These are phyloP conservation scores for Goffeauzyma gilvescens DNA, from an alignment of 768 basidiomycete species.

Conservation along the genomic window DNA sequence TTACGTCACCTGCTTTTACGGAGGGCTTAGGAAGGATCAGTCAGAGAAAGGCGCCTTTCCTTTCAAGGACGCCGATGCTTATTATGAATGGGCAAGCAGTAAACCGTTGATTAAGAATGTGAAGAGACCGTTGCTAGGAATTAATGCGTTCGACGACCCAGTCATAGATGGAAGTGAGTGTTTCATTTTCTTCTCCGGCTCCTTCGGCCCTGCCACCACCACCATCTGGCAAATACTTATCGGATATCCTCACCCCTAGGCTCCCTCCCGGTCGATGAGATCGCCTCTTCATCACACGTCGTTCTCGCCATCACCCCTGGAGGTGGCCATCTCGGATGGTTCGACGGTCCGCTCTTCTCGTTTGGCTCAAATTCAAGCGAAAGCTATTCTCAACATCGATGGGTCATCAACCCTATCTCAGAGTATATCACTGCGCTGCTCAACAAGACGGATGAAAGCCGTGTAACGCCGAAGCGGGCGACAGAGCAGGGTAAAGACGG, in stretches of 20 bases:
- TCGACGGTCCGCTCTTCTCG: slow-evolving; percentile 19
- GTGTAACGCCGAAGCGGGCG: neutral
- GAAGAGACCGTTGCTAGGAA: slow-evolving; percentile 27
- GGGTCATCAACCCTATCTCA: slow-evolving; percentile 21
- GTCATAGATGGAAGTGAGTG: slow-evolving; percentile 26
- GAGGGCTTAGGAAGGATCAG: slow-evolving; percentile 20
- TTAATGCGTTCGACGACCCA: slow-evolving; percentile 33
- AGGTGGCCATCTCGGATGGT: slow-evolving; percentile 34
- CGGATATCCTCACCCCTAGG: slow-evolving; percentile 1
- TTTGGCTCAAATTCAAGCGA: neutral
- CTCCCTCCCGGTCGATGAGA: slow-evolving; percentile 20
- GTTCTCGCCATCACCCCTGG: slow-evolving; percentile 23
- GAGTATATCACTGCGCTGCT: slow-evolving; percentile 20
- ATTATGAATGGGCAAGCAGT: slow-evolving; percentile 31
- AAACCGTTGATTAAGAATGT: slow-evolving; percentile 18
- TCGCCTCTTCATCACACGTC: slow-evolving; percentile 24
- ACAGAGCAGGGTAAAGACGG: slow-evolving; percentile 3
- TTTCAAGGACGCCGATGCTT: slow-evolving; percentile 24
- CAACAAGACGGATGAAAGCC: slow-evolving; percentile 12
- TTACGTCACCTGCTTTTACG: slow-evolving; percentile 19
- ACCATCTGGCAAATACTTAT: neutral
- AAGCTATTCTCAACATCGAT: slow-evolving; percentile 17
- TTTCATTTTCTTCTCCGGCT: neutral
- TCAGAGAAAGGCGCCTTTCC: slow-evolving; percentile 27
- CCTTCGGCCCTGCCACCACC: too few species aligned